Percentiles rank a stretch among this genome's conserved stretches.
Conservation (phyloP, 2,329 filamentous ascomycete species). For the Penicillium sp. region DNA sequence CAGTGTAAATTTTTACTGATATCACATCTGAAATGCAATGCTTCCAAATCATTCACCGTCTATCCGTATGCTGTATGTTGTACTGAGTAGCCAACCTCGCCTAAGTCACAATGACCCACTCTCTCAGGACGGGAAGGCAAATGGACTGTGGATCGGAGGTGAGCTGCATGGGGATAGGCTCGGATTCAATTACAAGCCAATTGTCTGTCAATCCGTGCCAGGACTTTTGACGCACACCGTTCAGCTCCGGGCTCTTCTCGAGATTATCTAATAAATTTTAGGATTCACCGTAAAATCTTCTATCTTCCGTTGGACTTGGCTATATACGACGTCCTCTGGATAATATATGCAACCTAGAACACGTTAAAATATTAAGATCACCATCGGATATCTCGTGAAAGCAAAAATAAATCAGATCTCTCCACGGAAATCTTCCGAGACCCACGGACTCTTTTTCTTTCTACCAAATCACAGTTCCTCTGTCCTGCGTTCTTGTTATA, state of each 20-base stretch:
- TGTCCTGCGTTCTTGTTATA: not conserved
- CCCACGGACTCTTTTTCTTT: not conserved
- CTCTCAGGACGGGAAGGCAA: conserved; percentile 9
- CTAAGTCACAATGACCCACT: conserved; percentile 4
- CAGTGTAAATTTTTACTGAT: not conserved
- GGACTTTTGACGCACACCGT: not conserved
- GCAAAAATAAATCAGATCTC: conserved; percentile 3
- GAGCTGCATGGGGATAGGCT: not conserved
- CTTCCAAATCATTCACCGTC: not conserved
- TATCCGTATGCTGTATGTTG: too few relatives aligned
- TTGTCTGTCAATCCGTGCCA: not conserved
- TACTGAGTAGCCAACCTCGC: conserved; percentile 7
- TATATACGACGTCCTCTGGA: not conserved
- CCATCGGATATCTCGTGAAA: conserved; percentile 1
- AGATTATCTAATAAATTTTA: not conserved
- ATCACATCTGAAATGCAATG: not conserved
- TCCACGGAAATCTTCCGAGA: not conserved
- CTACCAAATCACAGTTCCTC: not conserved
- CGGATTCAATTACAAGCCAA: not conserved
- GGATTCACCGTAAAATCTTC: not conserved
- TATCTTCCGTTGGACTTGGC: not conserved
- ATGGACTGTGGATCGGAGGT: not conserved
- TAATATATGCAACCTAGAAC: not conserved
- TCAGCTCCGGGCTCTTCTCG: not conserved
- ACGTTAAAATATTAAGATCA: not conserved